phyloP scores from a whole-genome alignment of 1,284 basidiomycete genomes.

The Ceratorhiza oryzae-sativae region DNA sequence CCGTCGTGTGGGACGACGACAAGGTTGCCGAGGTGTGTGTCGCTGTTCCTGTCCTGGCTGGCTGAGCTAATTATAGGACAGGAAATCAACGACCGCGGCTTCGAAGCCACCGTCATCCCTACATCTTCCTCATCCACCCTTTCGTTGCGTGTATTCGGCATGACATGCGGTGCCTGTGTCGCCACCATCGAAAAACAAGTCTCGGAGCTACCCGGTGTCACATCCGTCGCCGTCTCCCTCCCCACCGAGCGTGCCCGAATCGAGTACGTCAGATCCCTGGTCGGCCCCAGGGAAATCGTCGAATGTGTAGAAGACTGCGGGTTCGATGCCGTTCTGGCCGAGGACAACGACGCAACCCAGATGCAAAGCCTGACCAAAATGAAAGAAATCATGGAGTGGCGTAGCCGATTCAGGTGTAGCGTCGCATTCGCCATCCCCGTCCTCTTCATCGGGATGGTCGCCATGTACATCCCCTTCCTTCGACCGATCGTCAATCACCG shows the following conservation, averaged over 20 bases:
- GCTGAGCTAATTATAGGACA: constrained; percentile 50
- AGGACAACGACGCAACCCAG: constrained; percentile 85
- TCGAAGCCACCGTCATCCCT: constrained; percentile 82
- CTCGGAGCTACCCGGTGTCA: constrained; percentile 75
- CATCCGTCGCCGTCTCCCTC: constrained; percentile 73
- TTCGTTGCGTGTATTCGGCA: constrained; percentile 84
- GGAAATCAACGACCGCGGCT: constrained; percentile 93
- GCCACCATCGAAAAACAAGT: constrained; percentile 79
- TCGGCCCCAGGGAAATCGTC: constrained; percentile 84
- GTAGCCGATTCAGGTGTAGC: constrained; percentile 78
- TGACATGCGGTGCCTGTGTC: constrained; percentile 88
- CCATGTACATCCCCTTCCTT: constrained; percentile 73
- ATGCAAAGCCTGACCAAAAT: constrained; percentile 88
- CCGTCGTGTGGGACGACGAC: constrained; percentile 77
- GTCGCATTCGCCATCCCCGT: constrained; percentile 88
- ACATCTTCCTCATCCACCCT: constrained; percentile 68
- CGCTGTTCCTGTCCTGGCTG: background rate
- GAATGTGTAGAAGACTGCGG: constrained; percentile 88
- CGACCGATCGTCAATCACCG: constrained; percentile 58
- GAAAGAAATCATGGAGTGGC: constrained; percentile 93
- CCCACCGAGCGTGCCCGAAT: constrained; percentile 77
- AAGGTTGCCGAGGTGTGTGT: constrained; percentile 74
- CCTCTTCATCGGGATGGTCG: constrained; percentile 90
- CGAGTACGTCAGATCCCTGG: constrained; percentile 75
- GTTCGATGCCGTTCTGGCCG: constrained; percentile 86